These are phyloP conservation scores for Selaginella moellendorffii DNA, from an alignment of 75 land plant species.

Conservation along the genomic window DNA sequence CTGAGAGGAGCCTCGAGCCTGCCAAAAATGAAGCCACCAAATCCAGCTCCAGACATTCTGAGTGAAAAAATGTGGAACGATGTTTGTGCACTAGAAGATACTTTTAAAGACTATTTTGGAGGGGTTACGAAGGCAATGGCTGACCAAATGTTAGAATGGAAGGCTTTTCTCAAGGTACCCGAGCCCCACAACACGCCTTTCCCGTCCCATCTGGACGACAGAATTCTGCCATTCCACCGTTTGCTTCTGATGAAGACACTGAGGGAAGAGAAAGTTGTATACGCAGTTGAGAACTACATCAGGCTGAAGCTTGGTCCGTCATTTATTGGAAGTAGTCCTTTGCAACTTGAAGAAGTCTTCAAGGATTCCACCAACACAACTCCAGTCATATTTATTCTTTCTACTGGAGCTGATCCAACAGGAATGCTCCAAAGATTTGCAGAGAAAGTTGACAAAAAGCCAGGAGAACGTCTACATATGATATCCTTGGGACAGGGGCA, in stretches of 20 bases:
- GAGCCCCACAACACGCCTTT: conserved; percentile 15
- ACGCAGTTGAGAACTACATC: conserved; percentile 14
- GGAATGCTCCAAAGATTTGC: conserved; percentile 30
- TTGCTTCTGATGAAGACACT: conserved; percentile 15
- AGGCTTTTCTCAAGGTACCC: conserved; percentile 1
- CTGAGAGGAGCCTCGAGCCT: conserved; percentile 9
- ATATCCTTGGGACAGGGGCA: conserved; percentile 29
- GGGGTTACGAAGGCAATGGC: conserved; percentile 6
- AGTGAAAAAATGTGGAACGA: conserved; percentile 15
- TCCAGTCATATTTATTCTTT: conserved; percentile 25
- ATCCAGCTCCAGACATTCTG: conserved; percentile 13
- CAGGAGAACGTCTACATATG: conserved; percentile 27
- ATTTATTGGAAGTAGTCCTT: conserved; percentile 21
- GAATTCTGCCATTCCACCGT: conserved; percentile 14
- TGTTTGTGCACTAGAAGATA: conserved; percentile 15
- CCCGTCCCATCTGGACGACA: conserved; percentile 10
- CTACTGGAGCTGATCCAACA: conserved; percentile 25
- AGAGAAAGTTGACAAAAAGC: conserved; percentile 20
- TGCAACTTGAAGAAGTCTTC: conserved; percentile 24
- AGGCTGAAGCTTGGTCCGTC: conserved; percentile 12
- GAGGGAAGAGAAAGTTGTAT: conserved; percentile 24
- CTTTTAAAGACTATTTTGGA: conserved; percentile 8
- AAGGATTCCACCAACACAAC: conserved; percentile 19
- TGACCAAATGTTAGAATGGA: conserved; percentile 11
- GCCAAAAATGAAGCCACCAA: conserved; percentile 7